These are phyloP conservation scores for Candida verbasci DNA, from an alignment of 805 yeast species.

Conservation along the genomic window DNA sequence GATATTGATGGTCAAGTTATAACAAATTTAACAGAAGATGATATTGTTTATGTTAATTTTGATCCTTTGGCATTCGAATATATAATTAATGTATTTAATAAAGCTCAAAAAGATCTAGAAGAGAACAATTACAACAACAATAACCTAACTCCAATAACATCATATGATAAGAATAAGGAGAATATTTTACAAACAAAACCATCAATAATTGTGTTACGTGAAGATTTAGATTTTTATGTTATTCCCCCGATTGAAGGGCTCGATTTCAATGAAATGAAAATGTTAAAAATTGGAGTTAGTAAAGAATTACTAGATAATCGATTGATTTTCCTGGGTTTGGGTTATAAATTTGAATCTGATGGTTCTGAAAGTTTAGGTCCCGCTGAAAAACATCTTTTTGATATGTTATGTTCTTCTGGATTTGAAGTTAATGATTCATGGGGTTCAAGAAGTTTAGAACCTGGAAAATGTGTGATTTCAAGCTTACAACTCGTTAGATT, in stretches of 20 bases:
- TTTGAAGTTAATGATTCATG: constrained; percentile 62
- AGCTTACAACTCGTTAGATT: constrained; percentile 73
- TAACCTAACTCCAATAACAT: constrained; percentile 27
- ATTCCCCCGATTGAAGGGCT: constrained; percentile 68
- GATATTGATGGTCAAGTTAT: constrained; percentile 75
- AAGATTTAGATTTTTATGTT: constrained; percentile 90
- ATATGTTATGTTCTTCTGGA: constrained; percentile 92
- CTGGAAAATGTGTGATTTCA: constrained; percentile 79
- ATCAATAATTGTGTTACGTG: constrained; percentile 85
- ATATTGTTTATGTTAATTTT: constrained; percentile 77
- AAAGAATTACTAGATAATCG: constrained; percentile 51
- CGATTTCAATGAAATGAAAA: constrained; percentile 54
- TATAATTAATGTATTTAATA: constrained; percentile 65
- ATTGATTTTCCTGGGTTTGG: constrained; percentile 77
- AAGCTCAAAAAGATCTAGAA: constrained; percentile 57
- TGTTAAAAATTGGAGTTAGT: constrained; percentile 72
- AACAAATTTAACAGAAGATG: constrained; percentile 73
- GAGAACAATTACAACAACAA: constrained; percentile 19
- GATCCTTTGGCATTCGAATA: constrained; percentile 84
- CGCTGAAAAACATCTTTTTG: constrained; percentile 92
- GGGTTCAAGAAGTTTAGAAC: constrained; percentile 90
- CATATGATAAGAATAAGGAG: constrained; percentile 12
- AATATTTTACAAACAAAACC: constrained; percentile 76
- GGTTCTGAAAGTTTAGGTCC: constrained; percentile 55
- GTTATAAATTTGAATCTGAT: constrained; percentile 33